Percentiles rank a stretch among this genome's conserved stretches.
phyloP scores from a whole-genome alignment of 306 rosid genomes.

The Vigna mungo region DNA sequence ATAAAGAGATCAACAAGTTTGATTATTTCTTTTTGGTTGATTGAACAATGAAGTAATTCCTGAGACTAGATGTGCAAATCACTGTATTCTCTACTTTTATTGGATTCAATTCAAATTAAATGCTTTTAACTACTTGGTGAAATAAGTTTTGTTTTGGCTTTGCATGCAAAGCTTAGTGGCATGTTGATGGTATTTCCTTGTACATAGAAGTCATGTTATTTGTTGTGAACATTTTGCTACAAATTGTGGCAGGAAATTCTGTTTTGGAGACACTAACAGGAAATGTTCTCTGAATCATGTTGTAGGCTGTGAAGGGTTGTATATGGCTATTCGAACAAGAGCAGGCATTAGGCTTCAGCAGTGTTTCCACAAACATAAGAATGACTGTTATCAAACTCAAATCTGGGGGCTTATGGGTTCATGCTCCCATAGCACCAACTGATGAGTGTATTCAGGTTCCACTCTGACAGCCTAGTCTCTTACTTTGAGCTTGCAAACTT shows the following conservation, averaged over 20 bases:
- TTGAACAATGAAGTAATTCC: not conserved
- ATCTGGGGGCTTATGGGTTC: constrained; percentile 97
- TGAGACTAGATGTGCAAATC: constrained; percentile 25
- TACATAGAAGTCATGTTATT: constrained; percentile 2
- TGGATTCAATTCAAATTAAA: constrained; percentile 24
- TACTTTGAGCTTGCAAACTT: constrained; percentile 13
- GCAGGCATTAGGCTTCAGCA: constrained; percentile 99
- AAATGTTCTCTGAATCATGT: constrained; percentile 25
- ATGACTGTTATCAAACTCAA: constrained; percentile 97
- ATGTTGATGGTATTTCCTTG: constrained; percentile 15
- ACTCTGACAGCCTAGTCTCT: constrained; percentile 41
- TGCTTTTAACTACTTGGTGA: constrained; percentile 1
- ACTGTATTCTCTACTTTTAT: not conserved
- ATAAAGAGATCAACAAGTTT: not conserved
- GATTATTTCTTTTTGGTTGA: not conserved
- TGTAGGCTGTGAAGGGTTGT: constrained; percentile 82
- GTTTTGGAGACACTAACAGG: constrained; percentile 37
- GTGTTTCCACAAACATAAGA: constrained; percentile 95
- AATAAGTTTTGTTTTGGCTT: constrained; percentile 15
- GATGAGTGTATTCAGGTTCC: constrained; percentile 93
- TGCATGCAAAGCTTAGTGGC: not conserved
- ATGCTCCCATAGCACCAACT: constrained; percentile 99
- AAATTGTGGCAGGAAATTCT: constrained; percentile 18
- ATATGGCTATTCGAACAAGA: constrained; percentile 98
- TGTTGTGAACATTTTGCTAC: constrained; percentile 19